Percentiles rank a stretch among this genome's conserved stretches.
phyloP scores from a whole-genome alignment of 2,329 filamentous ascomycete genomes.

The Bipolaris gigantea region DNA sequence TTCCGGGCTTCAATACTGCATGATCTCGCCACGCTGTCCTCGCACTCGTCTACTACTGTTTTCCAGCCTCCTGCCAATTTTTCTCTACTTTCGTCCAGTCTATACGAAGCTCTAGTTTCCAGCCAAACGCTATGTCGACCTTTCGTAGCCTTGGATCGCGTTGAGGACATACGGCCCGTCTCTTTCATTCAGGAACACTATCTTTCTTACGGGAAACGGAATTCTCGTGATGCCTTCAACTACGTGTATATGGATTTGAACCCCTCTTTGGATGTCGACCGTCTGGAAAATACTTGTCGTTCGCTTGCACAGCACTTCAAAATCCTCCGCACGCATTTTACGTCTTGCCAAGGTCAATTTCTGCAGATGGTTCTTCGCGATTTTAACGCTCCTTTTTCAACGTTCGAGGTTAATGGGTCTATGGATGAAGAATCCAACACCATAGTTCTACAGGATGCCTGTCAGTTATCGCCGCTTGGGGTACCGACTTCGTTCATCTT shows the following conservation, averaged over 20 bases:
- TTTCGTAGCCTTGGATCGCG: background rate
- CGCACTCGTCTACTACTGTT: background rate
- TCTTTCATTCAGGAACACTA: background rate
- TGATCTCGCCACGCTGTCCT: background rate
- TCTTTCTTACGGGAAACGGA: background rate
- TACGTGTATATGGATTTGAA: background rate
- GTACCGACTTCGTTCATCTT: slow-evolving; percentile 1
- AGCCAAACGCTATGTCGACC: background rate
- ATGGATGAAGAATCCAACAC: background rate
- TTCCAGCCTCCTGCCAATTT: background rate
- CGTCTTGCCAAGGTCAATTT: background rate
- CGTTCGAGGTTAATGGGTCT: background rate
- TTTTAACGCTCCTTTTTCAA: background rate
- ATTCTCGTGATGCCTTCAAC: background rate
- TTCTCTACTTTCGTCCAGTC: background rate
- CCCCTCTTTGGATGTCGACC: background rate
- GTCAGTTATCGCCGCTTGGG: background rate
- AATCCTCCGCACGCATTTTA: background rate
- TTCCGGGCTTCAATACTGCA: background rate
- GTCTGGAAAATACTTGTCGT: background rate
- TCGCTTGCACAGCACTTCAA: background rate
- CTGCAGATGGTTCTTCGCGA: background rate
- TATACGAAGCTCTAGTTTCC: background rate
- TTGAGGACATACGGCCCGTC: background rate
- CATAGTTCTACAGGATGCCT: background rate